Evolutionary conservation across 805 yeast species (phyloP).

Genomic region (Grigorovia transvaalensis): DNA sequence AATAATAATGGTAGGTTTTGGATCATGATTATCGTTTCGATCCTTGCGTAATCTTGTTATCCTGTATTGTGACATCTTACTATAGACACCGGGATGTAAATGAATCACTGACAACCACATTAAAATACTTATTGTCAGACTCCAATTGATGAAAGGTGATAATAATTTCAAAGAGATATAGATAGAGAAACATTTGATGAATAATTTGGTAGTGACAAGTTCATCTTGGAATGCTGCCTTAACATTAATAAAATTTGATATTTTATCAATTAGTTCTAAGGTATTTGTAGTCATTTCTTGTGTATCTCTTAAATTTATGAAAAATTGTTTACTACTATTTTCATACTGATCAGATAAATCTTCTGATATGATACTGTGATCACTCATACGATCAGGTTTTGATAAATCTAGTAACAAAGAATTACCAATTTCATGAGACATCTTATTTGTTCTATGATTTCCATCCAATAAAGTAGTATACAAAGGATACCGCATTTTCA

Average conservation of each 20-base stretch:
- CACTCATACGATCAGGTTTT: background rate
- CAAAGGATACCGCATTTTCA: constrained; percentile 56
- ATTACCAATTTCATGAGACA: constrained; percentile 19
- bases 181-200: constrained; percentile 32
- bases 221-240: constrained; percentile 68
- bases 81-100: constrained; percentile 45
- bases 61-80: constrained; percentile 15
- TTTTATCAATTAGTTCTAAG: constrained; percentile 38
- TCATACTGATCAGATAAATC: constrained; percentile 8
- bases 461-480: background rate
- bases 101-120: constrained; percentile 47
- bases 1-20: constrained; percentile 33
- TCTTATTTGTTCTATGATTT: background rate
- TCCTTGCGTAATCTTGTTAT: background rate
- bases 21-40: no score
- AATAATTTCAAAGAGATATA: constrained; percentile 35
- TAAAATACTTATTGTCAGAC: constrained; percentile 39
- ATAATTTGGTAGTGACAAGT: constrained; percentile 50
- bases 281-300: constrained; percentile 54
- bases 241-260: constrained; percentile 48
- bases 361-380: background rate
- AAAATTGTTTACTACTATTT: constrained; percentile 30
- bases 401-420: constrained; percentile 35
- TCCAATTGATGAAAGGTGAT: constrained; percentile 55
- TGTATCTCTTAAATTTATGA: constrained; percentile 59